Base-by-base conservation (phyloP, 208 protist species). In the Trypanosoma congolense region DNA sequence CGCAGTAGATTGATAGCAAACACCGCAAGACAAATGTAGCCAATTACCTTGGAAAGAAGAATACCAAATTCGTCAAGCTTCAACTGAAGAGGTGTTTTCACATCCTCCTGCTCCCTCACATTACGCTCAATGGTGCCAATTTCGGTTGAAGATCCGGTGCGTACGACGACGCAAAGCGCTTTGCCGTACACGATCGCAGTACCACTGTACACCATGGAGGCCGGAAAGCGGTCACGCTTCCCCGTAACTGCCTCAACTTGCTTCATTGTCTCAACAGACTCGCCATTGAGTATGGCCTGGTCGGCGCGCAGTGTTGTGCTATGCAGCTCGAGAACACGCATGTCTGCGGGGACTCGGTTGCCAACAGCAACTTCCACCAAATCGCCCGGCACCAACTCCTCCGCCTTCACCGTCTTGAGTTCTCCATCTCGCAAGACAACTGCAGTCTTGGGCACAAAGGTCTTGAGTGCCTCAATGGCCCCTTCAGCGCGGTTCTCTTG, bases 21-120 rank as follows among this genome's bases (percentile, higher is more conserved):
- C 2, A 96, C 88, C 3, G 73, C 49, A 46, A 96, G 51, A 56
- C 83, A 94, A 47, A 96, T 93, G 30, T 88, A 84, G 4, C 75
- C 79, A 60, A 96, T 85, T n/a, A 96, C 76, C 31, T 85, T 88
- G 1, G 90, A 94, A 1, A 99, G 77, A 4, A 96, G 65, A 8
- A 92, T 73, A 24, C 95, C 94, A 73, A 99, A 97, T 29, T 97
- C 87, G 51, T 99, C 96, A 40, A 99, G 80, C 56, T 98, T 96
- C 19, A 93, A 52, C 52, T 98, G 93, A 18, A 99, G 77, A 6
- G 97, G 96, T 16, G 97, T 98, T 49, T 90, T 93, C 28, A 76
- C 74, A 19, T 96, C 84, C 35, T 90, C 80, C 43, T 90, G 86
- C 53, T 95, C 75, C 9, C 77, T 61, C 38, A 98, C 76, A 46